Evolutionary conservation across 768 basidiomycete species (phyloP).

Genomic region (Gymnopilus dilepis): DNA sequence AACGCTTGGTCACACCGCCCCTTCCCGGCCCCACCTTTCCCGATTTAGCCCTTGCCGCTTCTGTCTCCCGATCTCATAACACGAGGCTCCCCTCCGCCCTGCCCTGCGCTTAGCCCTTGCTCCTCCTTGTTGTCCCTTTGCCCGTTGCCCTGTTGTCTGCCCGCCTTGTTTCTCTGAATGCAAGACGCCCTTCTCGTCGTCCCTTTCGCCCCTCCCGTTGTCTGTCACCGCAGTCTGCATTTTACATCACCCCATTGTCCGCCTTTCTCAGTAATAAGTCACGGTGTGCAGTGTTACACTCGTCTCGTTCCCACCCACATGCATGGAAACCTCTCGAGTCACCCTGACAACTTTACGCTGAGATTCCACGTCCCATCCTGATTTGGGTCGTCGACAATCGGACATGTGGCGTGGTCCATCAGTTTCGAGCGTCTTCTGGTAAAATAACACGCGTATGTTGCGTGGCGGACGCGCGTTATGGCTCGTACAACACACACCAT

Average conservation of each 20-base stretch:
- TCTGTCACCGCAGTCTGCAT: not conserved
- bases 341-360: conserved; percentile 20
- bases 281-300: not conserved
- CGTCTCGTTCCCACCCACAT: conserved; percentile 11
- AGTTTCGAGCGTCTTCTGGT: not conserved
- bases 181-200: not conserved
- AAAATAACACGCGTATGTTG: conserved; percentile 10
- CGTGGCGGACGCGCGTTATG: conserved; percentile 19
- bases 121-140: not conserved
- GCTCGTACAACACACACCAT: conserved; percentile 4
- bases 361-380: not conserved
- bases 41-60: conserved; percentile 14
- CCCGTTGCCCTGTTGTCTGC: not conserved
- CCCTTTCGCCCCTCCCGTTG: not conserved
- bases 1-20: not conserved
- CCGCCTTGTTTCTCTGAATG: not conserved
- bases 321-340: conserved; percentile 19
- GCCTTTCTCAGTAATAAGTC: conserved; percentile 4
- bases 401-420: not conserved
- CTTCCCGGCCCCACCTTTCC: conserved; percentile 15
- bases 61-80: not conserved
- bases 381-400: conserved; percentile 1
- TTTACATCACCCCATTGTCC: conserved; percentile 13
- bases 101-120: too few species aligned
- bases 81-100: not conserved